Percentiles rank a stretch among this genome's conserved stretches.
Conservation (phyloP, 306 rosid species). For the Prunus campanulata region DNA sequence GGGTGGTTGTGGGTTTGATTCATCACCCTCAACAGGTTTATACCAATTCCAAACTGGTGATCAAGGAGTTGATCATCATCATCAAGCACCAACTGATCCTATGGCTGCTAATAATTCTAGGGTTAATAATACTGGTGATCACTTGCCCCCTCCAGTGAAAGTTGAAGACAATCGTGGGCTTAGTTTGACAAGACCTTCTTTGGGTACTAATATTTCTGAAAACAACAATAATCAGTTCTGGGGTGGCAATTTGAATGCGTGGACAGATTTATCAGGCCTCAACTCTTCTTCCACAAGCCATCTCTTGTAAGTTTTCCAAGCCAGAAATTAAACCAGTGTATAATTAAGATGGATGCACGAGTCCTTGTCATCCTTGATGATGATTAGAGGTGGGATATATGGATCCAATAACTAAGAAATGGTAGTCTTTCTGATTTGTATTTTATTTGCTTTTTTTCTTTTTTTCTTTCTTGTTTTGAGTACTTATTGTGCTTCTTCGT, state of each 20-base stretch:
- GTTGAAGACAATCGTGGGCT: constrained; percentile 46
- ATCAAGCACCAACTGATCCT: background rate
- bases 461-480: background rate
- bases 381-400: constrained; percentile 4
- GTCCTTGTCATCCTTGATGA: background rate
- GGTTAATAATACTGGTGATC: constrained; percentile 25
- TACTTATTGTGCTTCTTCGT: constrained; percentile 1
- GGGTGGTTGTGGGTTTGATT: constrained; percentile 40
- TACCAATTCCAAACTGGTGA: constrained; percentile 45
- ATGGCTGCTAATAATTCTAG: constrained; percentile 36
- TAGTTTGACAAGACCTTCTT: constrained; percentile 39
- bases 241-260: constrained; percentile 31
- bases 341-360: background rate
- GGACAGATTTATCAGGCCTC: constrained; percentile 71
- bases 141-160: constrained; percentile 39
- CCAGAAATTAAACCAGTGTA: background rate
- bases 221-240: constrained; percentile 29
- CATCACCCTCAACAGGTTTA: constrained; percentile 27
- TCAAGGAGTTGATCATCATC: constrained; percentile 21
- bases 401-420: background rate
- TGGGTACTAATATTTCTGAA: constrained; percentile 27
- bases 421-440: constrained; percentile 7
- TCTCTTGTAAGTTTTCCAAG: constrained; percentile 43
- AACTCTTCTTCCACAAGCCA: constrained; percentile 60
- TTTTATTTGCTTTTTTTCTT: background rate